phyloP scores from a whole-genome alignment of 345 rosid genomes.

The Triadica sebifera region DNA sequence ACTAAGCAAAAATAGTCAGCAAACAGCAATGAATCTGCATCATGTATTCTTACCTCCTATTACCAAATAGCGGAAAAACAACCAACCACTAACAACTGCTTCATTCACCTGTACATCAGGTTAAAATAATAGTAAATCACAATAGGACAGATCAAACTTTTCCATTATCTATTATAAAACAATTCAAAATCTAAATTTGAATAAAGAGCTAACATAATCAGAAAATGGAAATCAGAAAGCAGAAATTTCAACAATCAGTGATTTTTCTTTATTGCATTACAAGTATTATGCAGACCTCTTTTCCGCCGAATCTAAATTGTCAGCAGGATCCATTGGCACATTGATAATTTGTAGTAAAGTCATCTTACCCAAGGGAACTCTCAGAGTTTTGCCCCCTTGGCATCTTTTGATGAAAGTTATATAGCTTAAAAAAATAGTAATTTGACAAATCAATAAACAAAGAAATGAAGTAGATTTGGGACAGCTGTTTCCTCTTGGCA shows the following conservation, averaged over 20 bases:
- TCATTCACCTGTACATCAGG: constrained; percentile 70
- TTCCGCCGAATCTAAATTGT: neutral
- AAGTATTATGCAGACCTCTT: neutral
- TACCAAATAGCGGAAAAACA: constrained; percentile 95
- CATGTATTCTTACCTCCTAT: constrained; percentile 73
- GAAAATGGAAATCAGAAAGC: neutral
- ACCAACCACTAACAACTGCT: constrained; percentile 97
- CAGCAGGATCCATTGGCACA: neutral
- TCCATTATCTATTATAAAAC: neutral
- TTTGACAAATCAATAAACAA: neutral
- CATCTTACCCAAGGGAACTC: neutral
- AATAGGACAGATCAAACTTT: neutral
- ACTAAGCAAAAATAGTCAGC: neutral
- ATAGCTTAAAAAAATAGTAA: neutral
- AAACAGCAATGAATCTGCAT: neutral
- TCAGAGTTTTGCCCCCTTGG: neutral
- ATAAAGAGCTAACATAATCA: neutral
- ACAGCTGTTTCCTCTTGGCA: neutral
- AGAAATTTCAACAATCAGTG: neutral
- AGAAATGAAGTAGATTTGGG: neutral
- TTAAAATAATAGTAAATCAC: neutral
- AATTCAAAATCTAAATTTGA: neutral
- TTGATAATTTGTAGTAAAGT: neutral
- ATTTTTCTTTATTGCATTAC: neutral
- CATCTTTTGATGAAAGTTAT: neutral